Conservation (phyloP, 257 asterid genomes). For the Paraleonurus japonicus region DNA sequence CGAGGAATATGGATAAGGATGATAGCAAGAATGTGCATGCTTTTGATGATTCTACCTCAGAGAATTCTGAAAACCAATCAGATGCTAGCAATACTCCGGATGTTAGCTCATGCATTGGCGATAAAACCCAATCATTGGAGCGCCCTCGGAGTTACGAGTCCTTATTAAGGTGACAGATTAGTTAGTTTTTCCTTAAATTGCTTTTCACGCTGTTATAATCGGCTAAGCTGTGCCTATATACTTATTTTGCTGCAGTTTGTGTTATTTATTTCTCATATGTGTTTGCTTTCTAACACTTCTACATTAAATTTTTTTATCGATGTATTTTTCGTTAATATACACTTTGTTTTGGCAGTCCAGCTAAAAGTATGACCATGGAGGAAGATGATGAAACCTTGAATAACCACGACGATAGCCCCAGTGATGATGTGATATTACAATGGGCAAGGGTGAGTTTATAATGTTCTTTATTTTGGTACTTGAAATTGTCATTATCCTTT, state of each 20-base stretch:
- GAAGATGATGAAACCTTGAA: constrained; percentile 47
- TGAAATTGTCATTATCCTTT: constrained; percentile 18
- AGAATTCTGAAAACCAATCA: constrained; percentile 44
- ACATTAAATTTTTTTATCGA: background rate
- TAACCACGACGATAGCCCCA: constrained; percentile 46
- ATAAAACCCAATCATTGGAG: constrained; percentile 40
- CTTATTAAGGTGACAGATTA: constrained; percentile 63
- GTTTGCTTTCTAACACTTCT: constrained; percentile 9
- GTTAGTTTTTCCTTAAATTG: constrained; percentile 21
- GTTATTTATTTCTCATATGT: constrained; percentile 22
- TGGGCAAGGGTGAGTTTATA: constrained; percentile 73
- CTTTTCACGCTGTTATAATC: background rate
- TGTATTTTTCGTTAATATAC: constrained; percentile 17
- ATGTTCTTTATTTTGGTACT: constrained; percentile 1
- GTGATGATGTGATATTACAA: constrained; percentile 55
- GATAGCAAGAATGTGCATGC: constrained; percentile 33
- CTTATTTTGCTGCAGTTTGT: constrained; percentile 9
- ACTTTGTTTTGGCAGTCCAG: constrained; percentile 74
- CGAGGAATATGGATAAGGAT: constrained; percentile 48
- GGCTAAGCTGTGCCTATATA: constrained; percentile 1
- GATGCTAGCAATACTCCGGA: constrained; percentile 42
- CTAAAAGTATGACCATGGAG: constrained; percentile 54
- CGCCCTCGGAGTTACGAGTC: constrained; percentile 57
- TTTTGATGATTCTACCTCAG: constrained; percentile 47
- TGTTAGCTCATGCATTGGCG: constrained; percentile 31